Evolutionary conservation across 2,329 filamentous ascomycete species (phyloP), one percentile per base, ranked within the genome.

Genomic region (Elsinoe fawcettii): DNA sequence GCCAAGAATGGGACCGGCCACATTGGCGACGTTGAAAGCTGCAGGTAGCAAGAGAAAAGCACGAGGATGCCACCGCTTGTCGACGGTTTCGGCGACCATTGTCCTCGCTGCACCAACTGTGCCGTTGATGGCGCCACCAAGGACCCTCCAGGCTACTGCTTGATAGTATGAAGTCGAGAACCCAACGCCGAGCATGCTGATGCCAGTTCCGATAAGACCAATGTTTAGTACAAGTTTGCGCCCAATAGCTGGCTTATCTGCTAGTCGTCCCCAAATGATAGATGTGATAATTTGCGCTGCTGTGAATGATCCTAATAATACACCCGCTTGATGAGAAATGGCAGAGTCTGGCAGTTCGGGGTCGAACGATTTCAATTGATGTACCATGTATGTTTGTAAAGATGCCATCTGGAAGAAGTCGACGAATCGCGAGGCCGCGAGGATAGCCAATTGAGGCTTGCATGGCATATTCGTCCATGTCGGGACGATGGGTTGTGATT

Each of bases 1-100:
- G 22, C 84, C 83, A 67, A 86, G 74, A 47, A 86, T 68, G 7
- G 71, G 71, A 5, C 71, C 71, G 18, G 69, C 63, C 27, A 73
- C 70, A 57, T 73, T 73, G 23, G 71, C 71, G 18, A 73, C 63
- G 56, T 73, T 73, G 63, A 73, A 73, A 1, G 71, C 71, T 8
- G 71, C 67, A 7, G 71, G 71, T 6, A 73, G 61, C 22, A 73
- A 62, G 59, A 73, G 57, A 58, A 73, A 73, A 5, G 71, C 71
- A 12, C 71, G 63, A 8, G 71, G 69, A 64, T 73, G 71, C 67
- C 67, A 73, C 7, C 69, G 65, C 63, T 72, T 73, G 16, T 69
- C 68, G 8, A 70, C 71, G 49, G 64, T 61, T 59, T 73, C 71
- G 14, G 70, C 71, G 1, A 73, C 69, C 70, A 73, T 73, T n/a